Evolutionary conservation across 495 filamentous ascomycete species (phyloP), one percentile per base, ranked within the genome.

Genomic region (Pseudomonodictys pantanalensis): DNA sequence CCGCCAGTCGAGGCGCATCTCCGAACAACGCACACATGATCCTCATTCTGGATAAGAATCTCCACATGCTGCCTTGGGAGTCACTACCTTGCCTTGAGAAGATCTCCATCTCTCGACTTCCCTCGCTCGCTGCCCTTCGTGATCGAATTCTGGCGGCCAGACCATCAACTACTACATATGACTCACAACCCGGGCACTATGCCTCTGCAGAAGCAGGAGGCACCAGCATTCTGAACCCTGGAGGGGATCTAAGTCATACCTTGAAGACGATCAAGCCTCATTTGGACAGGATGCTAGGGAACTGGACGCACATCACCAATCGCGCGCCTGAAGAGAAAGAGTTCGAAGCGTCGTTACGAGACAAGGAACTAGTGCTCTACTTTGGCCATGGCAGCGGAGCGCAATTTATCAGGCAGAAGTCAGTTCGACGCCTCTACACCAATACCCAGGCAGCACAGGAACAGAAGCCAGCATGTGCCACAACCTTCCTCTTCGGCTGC

Each of bases 331-430:
- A 79, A 0, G 92, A 97, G 71, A 73, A 79, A 1, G 88, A 95
- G 56, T 89, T 97, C 73, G 81, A 85, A 50, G 47, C 71, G 0
- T 78, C 76, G 7, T 38, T 69, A 6, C 49, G 30, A 22, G 66
- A 76, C 0, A 81, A 80, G 15, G 82, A 86, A 54, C 68, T 97
- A 0, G 81, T 95, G 48, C 76, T 98, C 23, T 98, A 98, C 74
- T 97, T 97, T 65, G 93, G 93, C 15, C 93, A 98, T 72, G 93
- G 93, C 45, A 91, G 87, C 63, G 93, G 92, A n/a, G 86, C 90
- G 23, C 92, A 96, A 70, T 98, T 92, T 72, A 91, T 96, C 53
- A 85, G 90, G 24, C 83, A 85, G 0, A 79, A 86, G 26, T 89
- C 89, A 1, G 81, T 97, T 61, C 87, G 87, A 52, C 82, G 83